Evolutionary conservation across 2,329 filamentous ascomycete species (phyloP), one percentile per base, ranked within the genome.

Genomic region (Ophiosphaerella herpotricha): DNA sequence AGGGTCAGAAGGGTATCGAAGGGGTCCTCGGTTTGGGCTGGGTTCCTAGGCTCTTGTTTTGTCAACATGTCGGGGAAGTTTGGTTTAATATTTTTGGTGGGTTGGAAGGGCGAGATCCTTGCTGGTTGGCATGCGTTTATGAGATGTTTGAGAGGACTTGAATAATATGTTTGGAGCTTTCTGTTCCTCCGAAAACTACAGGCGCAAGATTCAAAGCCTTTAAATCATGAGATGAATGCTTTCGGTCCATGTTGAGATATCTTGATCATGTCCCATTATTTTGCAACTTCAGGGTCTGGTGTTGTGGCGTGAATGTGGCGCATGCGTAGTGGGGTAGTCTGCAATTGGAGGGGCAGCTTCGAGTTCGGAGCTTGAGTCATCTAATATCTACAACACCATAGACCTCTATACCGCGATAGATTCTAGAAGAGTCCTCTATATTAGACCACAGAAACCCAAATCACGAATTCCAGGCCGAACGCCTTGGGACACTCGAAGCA

Each of bases 1-100:
- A 87, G 75, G 43, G 79, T 78, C 38, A 86, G 79, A 50, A 86
- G 74, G 53, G 75, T 71, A 63, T 84, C 82, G 56, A 87, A 81
- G 46, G 79, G 71, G 67, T 82, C 80, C 16, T 39, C 8, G 21
- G 49, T 23, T 64, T 58, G 42, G 40, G 32, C 40, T 34, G n/a
- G 24, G 45, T 45, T 43, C 36, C 14, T 35, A 32, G 46, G 29
- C 33, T 45, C 18, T 44, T 41, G 41, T 48, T n/a, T 54, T 41
- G 7, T 32, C 34, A 7, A 46, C 43, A 56, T 58, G 18, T 11
- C 29, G 12, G 23, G 9, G 29, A 18, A 31, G 16, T 29, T 29
- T 29, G 26, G 26, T 29, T 11, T 21, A 21, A 29, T 29, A 11
- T 29, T 29, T 11, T 40, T 33, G n/a, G 36, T 49, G n/a, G 9